Base-by-base conservation (phyloP, 306 rosid species). In the Corylus americana region DNA sequence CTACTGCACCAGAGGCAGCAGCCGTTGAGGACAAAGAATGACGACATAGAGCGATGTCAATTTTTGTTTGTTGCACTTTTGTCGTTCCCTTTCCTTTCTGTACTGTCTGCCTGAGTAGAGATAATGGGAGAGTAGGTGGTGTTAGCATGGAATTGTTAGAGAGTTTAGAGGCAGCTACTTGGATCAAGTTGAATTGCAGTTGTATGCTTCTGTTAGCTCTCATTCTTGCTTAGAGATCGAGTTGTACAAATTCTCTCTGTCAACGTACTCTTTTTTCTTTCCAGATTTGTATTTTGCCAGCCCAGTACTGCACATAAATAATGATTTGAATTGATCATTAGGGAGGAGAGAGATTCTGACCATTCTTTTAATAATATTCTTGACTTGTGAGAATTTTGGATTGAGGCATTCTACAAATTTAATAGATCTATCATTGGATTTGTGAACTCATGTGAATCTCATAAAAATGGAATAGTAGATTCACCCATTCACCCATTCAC, bases 51-150 rank as follows among this genome's bases (percentile, higher is more conserved):
- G 64, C 55, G 69, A 42, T 35, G 76, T 50, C 77, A 45, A 85
- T 72, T 85, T 85, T 82, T 31, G 66, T 62, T 84, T 85, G 81
- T 82, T 92, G 91, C 88, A 92, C 87, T 85, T 80, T 86, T 31
- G 76, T 81, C 54, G 82, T 86, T 82, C 71, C 74, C 70, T 77
- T 80, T 82, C 73, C 84, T 82, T 83, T 79, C 79, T 54, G 47
- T 76, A 31, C 35, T 31, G 35, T 80, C 80, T 80, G 74, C 70
- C 70, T 64, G 77, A 76, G 74, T 81, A 82, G 83, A 79, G 49
- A 83, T 86, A 80, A 84, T 83, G 81, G 83, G 70, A 74, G 74
- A 76, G 68, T 78, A 80, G 85, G 53, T 70, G 78, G 83, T 73
- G 78, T 61, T 82, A 74, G 77, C 50, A 71, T 11, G 29, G 63